phyloP scores from a whole-genome alignment of 176 grass and related monocot genomes.

The Aegilops umbellulata region DNA sequence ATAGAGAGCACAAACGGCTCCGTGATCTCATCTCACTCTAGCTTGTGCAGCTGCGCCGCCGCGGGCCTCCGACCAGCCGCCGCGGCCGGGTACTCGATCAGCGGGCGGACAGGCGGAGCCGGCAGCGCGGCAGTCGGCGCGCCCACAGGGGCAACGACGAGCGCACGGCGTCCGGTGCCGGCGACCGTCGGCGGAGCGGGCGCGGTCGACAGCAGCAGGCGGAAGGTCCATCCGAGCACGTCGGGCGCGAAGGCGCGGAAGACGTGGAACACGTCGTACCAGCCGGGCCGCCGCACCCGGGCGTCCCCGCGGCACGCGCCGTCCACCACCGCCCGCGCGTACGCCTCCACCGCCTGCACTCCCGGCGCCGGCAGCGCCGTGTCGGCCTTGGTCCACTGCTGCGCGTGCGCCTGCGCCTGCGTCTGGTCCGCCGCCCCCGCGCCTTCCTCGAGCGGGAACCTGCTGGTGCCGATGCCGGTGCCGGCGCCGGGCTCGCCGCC shows the following conservation, averaged over 20 bases:
- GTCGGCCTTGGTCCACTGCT: neutral
- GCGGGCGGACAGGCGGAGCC: constrained; percentile 26
- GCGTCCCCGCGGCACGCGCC: constrained; percentile 75
- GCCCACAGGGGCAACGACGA: neutral
- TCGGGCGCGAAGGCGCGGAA: constrained; percentile 79
- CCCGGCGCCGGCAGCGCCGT: neutral
- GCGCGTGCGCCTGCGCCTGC: neutral
- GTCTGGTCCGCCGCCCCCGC: constrained; percentile 43
- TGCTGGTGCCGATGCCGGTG: constrained; percentile 27
- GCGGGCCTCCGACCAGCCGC: constrained; percentile 10
- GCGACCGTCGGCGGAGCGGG: neutral
- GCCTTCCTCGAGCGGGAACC: constrained; percentile 68
- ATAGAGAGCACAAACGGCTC: no score
- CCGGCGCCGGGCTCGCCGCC: constrained; percentile 46
- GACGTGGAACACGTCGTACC: constrained; percentile 81
- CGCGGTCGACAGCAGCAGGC: constrained; percentile 53
- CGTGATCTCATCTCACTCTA: constrained; percentile 7
- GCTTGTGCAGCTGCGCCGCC: constrained; percentile 21
- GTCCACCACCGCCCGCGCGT: constrained; percentile 65
- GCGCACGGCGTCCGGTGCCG: neutral
- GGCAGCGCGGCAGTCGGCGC: constrained; percentile 21
- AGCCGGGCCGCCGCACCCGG: constrained; percentile 54
- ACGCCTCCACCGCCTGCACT: constrained; percentile 40
- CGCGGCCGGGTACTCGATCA: constrained; percentile 38
- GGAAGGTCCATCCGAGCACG: constrained; percentile 77